These are phyloP conservation scores for Nymphaea colorata DNA, from an alignment of 164 flowering plant species.

Conservation along the genomic window DNA sequence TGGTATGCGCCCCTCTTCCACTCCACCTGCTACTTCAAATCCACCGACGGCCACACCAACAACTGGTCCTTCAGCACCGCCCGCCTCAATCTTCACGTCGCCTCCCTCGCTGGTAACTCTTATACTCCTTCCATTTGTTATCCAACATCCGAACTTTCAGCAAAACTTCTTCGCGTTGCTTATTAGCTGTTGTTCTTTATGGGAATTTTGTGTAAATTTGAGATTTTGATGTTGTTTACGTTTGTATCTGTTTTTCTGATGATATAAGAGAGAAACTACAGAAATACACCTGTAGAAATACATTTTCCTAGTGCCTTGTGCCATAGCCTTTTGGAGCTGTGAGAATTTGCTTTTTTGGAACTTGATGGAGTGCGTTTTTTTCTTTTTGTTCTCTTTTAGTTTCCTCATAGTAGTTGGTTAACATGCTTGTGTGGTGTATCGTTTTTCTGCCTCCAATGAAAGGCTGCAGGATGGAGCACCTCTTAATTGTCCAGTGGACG, in stretches of 20 bases:
- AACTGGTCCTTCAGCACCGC: slow-evolving; percentile 81
- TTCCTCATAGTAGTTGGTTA: no score
- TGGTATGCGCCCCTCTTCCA: slow-evolving; percentile 71
- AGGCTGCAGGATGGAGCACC: background rate
- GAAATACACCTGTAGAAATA: no score
- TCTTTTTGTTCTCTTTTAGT: no score
- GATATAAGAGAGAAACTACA: no score
- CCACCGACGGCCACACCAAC: slow-evolving; percentile 91
- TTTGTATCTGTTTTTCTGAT: no score
- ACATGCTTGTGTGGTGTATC: background rate
- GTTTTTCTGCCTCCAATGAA: background rate
- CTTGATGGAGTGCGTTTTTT: background rate
- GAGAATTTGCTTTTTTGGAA: background rate
- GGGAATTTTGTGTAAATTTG: background rate
- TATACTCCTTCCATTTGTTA: background rate
- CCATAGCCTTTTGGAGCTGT: background rate
- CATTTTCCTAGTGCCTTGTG: no score
- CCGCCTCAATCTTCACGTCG: slow-evolving; percentile 87
- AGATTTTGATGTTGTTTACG: no score
- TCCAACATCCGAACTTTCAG: background rate
- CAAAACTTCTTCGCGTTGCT: background rate
- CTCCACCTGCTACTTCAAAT: slow-evolving; percentile 84
- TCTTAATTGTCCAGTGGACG: no score
- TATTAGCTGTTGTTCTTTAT: background rate
- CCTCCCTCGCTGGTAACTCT: slow-evolving; percentile 58